phyloP scores from a whole-genome alignment of 192 early-diverging fungal species.

The Phycomyces nitens region DNA sequence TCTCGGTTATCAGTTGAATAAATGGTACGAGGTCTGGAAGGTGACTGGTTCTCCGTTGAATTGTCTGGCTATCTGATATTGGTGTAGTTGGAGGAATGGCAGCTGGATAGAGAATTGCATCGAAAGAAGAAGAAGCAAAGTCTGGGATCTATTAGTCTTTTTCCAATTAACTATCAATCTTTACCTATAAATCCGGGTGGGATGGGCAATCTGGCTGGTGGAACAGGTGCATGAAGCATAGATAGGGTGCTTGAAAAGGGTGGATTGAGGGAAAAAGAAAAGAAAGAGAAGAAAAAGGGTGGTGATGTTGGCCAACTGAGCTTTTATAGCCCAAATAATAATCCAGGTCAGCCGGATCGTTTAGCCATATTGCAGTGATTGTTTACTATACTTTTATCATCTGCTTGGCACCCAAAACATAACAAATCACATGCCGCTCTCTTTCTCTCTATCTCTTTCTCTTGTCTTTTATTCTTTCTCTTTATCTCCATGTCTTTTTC shows the following conservation, averaged over 20 bases:
- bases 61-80: background rate
- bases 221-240: constrained; percentile 8
- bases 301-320: background rate
- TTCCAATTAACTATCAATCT: too few species aligned
- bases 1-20: constrained; percentile 36
- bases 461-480: too few species aligned
- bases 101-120: constrained; percentile 34
- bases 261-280: constrained; percentile 21
- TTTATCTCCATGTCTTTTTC: too few species aligned
- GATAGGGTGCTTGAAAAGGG: constrained; percentile 7
- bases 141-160: constrained; percentile 12
- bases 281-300: constrained; percentile 22
- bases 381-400: background rate
- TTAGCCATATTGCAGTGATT: background rate
- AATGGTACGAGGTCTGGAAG: constrained; percentile 36
- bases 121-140: constrained; percentile 37
- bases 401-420: too few species aligned
- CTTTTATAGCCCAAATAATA: background rate
- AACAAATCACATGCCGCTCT: too few species aligned
- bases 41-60: constrained; percentile 17
- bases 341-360: background rate
- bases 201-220: constrained; percentile 9
- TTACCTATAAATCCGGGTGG: constrained; percentile 33
- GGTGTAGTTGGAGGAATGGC: background rate
- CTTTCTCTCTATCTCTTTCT: too few species aligned